Evolutionary conservation across 192 early-diverging fungal genomes (phyloP).

Genomic region (Backusella mclennaniae): DNA sequence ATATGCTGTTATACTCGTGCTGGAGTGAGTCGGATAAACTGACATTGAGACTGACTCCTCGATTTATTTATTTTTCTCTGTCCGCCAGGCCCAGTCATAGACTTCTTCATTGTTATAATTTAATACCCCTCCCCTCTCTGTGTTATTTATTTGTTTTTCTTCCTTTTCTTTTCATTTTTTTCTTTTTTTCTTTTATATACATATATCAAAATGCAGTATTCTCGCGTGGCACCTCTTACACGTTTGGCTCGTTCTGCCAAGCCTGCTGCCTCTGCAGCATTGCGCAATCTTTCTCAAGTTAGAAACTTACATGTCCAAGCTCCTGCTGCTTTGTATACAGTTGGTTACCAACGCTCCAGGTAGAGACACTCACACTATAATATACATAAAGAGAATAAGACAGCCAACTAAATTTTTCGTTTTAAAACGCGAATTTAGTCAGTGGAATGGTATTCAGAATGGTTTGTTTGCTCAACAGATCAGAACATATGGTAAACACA

Average conservation of each 20-base stretch:
- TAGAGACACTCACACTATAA: slow-evolving; percentile 8
- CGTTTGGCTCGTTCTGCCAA: slow-evolving; percentile 6
- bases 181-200: neutral
- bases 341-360: slow-evolving; percentile 21
- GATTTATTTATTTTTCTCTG: neutral
- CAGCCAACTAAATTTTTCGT: neutral
- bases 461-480: slow-evolving; percentile 2
- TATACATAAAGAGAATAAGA: neutral
- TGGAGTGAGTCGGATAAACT: neutral
- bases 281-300: slow-evolving; percentile 16
- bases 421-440: neutral
- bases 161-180: neutral
- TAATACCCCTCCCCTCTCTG: neutral
- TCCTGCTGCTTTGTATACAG: slow-evolving; percentile 14
- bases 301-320: slow-evolving; percentile 30
- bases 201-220: neutral
- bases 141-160: neutral
- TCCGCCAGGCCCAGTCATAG: neutral
- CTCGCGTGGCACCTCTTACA: slow-evolving; percentile 4
- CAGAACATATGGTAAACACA: slow-evolving; percentile 16
- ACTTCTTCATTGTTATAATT: neutral
- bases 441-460: neutral
- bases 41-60: neutral
- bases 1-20: neutral
- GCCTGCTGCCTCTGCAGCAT: slow-evolving; percentile 10